Percentiles rank a stretch among this genome's conserved stretches.
Conservation (phyloP, 768 basidiomycete genomes). For the Lactarius quietus region DNA sequence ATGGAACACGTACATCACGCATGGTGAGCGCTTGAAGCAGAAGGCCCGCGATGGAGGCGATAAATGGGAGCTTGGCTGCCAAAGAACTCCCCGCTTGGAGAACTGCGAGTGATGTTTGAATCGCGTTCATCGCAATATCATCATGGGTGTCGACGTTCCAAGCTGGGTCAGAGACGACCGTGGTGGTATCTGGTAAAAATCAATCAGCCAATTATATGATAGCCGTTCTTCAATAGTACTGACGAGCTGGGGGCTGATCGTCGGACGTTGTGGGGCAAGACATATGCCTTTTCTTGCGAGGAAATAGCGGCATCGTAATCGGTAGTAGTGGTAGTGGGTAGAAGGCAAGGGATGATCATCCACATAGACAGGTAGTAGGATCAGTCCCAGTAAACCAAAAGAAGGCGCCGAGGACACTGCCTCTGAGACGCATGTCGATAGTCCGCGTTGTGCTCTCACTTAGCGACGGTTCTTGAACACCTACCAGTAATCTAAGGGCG, state of each 20-base stretch:
- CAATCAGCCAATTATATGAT: not conserved
- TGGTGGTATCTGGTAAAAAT: not conserved
- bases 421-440: too few species aligned
- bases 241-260: not conserved
- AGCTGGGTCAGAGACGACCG: not conserved
- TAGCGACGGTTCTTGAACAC: too few species aligned
- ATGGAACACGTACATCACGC: not conserved
- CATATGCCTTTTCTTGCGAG: not conserved
- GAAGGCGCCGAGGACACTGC: too few species aligned
- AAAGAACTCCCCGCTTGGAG: not conserved
- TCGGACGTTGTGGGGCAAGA: not conserved
- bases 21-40: not conserved
- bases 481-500: too few species aligned
- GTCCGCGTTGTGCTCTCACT: too few species aligned
- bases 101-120: not conserved
- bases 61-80: not conserved
- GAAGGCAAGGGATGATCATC: too few species aligned
- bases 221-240: not conserved
- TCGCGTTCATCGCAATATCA: not conserved
- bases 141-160: not conserved
- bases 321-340: too few species aligned
- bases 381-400: too few species aligned
- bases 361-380: too few species aligned
- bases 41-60: not conserved
- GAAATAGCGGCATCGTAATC: not conserved